Percentiles rank a stretch among this genome's conserved stretches.
Evolutionary conservation across 768 basidiomycete species (phyloP).

Genomic region (Rhizopogon vinicolor): DNA sequence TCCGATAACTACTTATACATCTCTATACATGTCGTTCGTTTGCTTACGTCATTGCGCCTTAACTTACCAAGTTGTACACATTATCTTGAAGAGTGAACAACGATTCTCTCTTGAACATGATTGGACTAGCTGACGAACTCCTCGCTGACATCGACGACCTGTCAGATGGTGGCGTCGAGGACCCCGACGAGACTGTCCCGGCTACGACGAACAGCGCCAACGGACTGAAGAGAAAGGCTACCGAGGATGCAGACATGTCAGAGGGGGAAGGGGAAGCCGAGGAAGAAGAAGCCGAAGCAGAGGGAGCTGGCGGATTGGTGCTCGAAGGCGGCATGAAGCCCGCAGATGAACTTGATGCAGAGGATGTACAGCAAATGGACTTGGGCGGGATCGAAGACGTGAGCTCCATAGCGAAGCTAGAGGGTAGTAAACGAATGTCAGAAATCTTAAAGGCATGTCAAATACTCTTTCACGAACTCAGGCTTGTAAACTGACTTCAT

Average conservation of each 20-base stretch:
- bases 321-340: conserved; percentile 86
- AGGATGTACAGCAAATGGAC: conserved; percentile 95
- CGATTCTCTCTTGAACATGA: conserved; percentile 39
- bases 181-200: conserved; percentile 40
- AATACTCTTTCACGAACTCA: not conserved
- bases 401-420: conserved; percentile 80
- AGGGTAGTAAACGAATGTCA: conserved; percentile 81
- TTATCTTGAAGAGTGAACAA: not conserved
- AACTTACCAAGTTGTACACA: not conserved
- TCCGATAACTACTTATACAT: too few species aligned
- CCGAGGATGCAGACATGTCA: conserved; percentile 49
- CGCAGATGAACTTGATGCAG: conserved; percentile 92
- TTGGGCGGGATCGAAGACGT: conserved; percentile 83
- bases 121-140: conserved; percentile 86
- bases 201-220: conserved; percentile 17
- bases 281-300: conserved; percentile 33
- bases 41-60: not conserved
- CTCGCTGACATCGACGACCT: conserved; percentile 88
- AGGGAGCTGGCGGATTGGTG: conserved; percentile 51
- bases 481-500: not conserved
- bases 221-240: conserved; percentile 62
- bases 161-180: conserved; percentile 58
- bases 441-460: conserved; percentile 68
- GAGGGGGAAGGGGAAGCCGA: conserved; percentile 45
- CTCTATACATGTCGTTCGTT: not conserved